These are phyloP conservation scores for Suhomyces bribrorum DNA, from an alignment of 1,139 yeast genomes.

Conservation along the genomic window DNA sequence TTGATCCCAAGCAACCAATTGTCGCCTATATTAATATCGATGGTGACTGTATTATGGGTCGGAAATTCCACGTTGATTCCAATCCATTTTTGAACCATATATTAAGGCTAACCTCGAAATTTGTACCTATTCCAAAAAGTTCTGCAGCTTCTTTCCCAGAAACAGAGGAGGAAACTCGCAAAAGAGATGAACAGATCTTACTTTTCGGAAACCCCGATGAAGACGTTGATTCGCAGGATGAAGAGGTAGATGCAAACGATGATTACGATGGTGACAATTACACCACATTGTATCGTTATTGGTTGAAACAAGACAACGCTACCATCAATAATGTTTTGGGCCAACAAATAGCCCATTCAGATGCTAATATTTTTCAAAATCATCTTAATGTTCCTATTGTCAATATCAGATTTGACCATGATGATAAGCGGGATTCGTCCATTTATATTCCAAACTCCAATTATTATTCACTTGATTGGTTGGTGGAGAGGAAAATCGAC, in stretches of 20 bases:
- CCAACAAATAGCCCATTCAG: conserved; percentile 24
- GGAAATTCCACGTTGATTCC: conserved; percentile 38
- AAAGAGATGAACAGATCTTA: neutral
- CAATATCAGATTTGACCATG: conserved; percentile 38
- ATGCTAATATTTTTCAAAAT: conserved; percentile 38
- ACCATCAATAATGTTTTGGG: conserved; percentile 38
- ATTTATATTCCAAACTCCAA: conserved; percentile 41
- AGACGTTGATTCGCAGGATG: conserved; percentile 11
- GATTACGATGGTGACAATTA: conserved; percentile 26
- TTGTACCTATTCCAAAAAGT: conserved; percentile 36
- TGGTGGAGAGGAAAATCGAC: conserved; percentile 30
- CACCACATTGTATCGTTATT: conserved; percentile 37
- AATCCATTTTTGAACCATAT: conserved; percentile 40
- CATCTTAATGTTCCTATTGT: conserved; percentile 35
- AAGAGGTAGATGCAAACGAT: conserved; percentile 17
- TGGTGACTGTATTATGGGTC: conserved; percentile 42
- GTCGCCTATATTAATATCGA: conserved; percentile 45
- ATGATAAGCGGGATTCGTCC: conserved; percentile 30
- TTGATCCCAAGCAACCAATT: conserved; percentile 27
- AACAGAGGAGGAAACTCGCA: conserved; percentile 1
- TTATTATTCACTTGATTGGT: conserved; percentile 38
- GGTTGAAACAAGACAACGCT: conserved; percentile 38
- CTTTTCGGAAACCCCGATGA: conserved; percentile 1
- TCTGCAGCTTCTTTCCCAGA: conserved; percentile 16
- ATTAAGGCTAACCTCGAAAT: conserved; percentile 32